Evolutionary conservation across 106 monocot species (phyloP), one percentile per base, ranked within the genome.

Genomic region (Dendrobium nobile): DNA sequence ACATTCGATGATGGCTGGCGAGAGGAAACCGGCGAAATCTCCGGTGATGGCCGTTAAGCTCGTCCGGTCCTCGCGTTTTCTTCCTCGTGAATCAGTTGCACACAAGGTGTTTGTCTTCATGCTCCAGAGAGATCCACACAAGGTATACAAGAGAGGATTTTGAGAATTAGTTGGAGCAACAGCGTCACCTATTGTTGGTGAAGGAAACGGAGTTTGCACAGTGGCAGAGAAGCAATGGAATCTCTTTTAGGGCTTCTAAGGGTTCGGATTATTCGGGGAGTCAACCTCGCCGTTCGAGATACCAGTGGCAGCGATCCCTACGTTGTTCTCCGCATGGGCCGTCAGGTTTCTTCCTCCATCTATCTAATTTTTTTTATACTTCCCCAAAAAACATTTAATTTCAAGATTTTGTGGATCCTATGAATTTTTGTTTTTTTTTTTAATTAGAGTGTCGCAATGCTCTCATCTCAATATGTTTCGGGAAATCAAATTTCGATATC

Each of bases 271-370:
- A 2, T 79, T 45, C 54, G 80, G 54, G 89, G 89, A 1, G 61
- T 82, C 26, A 79, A 84, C 84, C 89, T 89, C 73, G 84, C 87
- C 24, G 47, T 79, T 55, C 84, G 89, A 17, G 89, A 89, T 65
- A 18, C 58, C 16, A n/a, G 68, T 16, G 79, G 87, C 77, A 89
- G 86, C 64, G 89, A 89, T 70, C 89, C 89, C 37, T 89, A 87
- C 55, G 84, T 89, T 43, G 42, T 89, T 64, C 82, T 89, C 80
- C 75, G 77, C 8, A 86, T 87, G 82, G 84, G 82, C 18, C 81
- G 77, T 18, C 89, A 89, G 86, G 89, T 89, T 22, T 47, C 24
- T 48, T 3, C 47, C 45, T 47, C 47, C 27, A 73, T 42, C 73
- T 43, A 20, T 7, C 40, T 15, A 19, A 37, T 31, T 19, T 19